phyloP scores from a whole-genome alignment of 2,329 filamentous ascomycete species.

The Teratosphaeria gauchensis region DNA sequence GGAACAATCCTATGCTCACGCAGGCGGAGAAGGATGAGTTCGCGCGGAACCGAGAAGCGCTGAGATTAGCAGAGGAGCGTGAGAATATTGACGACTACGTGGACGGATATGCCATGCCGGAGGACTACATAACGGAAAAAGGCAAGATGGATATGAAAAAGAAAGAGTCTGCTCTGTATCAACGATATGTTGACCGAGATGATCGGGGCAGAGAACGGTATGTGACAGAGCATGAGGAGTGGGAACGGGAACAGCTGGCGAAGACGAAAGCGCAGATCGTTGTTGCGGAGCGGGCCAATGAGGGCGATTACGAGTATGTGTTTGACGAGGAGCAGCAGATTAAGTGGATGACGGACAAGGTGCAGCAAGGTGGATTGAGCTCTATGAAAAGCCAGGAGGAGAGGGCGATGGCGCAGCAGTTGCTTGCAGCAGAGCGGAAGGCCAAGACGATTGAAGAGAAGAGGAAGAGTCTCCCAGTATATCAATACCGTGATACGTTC shows the following conservation, averaged over 20 bases:
- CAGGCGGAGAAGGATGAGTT: constrained; percentile 79
- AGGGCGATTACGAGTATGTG: constrained; percentile 83
- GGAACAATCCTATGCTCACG: constrained; percentile 64
- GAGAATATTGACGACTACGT: constrained; percentile 81
- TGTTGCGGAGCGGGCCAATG: constrained; percentile 62
- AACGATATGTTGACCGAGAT: constrained; percentile 78
- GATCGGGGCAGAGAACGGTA: constrained; percentile 82
- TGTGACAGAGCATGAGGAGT: constrained; percentile 89
- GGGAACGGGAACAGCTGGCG: constrained; percentile 80
- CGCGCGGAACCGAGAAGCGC: constrained; percentile 67
- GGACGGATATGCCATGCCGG: constrained; percentile 86
- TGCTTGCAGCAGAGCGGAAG: constrained; percentile 82
- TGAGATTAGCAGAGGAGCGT: constrained; percentile 56
- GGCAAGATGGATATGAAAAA: constrained; percentile 78
- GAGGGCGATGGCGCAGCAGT: constrained; percentile 64
- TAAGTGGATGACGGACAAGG: constrained; percentile 69
- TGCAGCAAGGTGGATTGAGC: constrained; percentile 61
- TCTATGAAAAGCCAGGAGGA: constrained; percentile 64
- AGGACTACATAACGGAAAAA: constrained; percentile 91
- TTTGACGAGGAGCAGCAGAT: constrained; percentile 85
- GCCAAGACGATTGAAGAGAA: constrained; percentile 84
- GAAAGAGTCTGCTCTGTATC: constrained; percentile 84
- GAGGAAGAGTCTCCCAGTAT: constrained; percentile 81
- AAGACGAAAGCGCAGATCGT: constrained; percentile 83
- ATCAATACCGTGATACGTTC: constrained; percentile 75